These are phyloP conservation scores for Tarenaya hassleriana DNA, from an alignment of 345 rosid species.

Conservation along the genomic window DNA sequence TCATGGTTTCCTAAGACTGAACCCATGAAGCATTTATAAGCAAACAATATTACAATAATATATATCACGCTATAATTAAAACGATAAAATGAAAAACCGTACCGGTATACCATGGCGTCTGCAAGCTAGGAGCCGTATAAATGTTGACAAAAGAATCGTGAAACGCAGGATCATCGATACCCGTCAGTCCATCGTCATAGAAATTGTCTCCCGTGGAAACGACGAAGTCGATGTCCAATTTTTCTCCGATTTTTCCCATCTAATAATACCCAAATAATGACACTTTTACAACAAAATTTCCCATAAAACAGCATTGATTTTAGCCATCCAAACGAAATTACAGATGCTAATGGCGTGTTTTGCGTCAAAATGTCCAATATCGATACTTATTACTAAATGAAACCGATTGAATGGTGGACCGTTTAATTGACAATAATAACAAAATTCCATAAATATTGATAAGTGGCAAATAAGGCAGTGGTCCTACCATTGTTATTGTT, in stretches of 20 bases:
- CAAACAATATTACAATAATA: too few relatives aligned
- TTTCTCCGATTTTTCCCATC: constrained; percentile 44
- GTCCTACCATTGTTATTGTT: constrained; percentile 7
- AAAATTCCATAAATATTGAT: too few relatives aligned
- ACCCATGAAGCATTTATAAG: not conserved
- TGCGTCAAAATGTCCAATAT: too few relatives aligned
- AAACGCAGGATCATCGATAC: constrained; percentile 36
- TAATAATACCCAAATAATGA: not conserved
- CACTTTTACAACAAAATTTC: not conserved
- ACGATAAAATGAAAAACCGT: not conserved
- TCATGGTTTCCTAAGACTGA: constrained; percentile 63
- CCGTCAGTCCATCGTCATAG: constrained; percentile 38
- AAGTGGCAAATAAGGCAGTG: not conserved
- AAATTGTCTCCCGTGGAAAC: constrained; percentile 52
- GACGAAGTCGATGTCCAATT: constrained; percentile 35
- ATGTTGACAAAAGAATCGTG: constrained; percentile 34
- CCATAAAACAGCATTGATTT: not conserved
- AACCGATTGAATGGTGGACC: too few relatives aligned
- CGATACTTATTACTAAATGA: too few relatives aligned
- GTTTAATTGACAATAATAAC: too few relatives aligned
- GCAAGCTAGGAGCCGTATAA: constrained; percentile 39
- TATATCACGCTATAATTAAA: too few relatives aligned
- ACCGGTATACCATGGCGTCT: constrained; percentile 49
- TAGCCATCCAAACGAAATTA: too few relatives aligned
- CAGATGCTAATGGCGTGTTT: too few relatives aligned